Evolutionary conservation across 1,139 yeast genomes (phyloP), one percentile per base, ranked within the genome.

Genomic region (Saccharomyces pastorianus): DNA sequence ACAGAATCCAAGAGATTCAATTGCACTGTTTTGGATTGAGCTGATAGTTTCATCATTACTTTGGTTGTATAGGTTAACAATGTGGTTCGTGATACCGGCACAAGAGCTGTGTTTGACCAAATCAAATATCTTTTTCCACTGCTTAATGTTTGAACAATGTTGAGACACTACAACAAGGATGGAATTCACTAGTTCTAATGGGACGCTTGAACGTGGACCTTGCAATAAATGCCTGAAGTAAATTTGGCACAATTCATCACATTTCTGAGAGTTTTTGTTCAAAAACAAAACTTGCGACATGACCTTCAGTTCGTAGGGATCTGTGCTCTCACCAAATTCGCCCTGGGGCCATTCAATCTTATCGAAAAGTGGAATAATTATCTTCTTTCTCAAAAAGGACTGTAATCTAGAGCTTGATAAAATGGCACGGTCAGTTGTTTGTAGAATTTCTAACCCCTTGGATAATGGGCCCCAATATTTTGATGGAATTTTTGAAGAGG

Each of bases 121-220:
- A 44, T 78, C 80, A 46, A 77, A 69, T 2, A 82, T 68, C 60
- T 79, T 82, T 65, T 83, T 83, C 73, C 82, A 83, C 46, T 79
- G 82, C 58, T 80, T 78, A 53, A 74, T 71, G 31, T 67, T 71
- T 4, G 76, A 75, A 26, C 71, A 65, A 50, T 68, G 62, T 50
- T 66, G 72, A 46, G 72, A 67, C 41, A 66, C 61, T 29, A 71
- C 66, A 6, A 72, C 67, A 31, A 76, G 68, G 1, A 71, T 61
- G 8, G 76, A 67, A 1, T 66, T 64, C 5, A 77, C 61, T 14
- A 84, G 57, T 57, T 78, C 80, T 52, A 70, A 71, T 1, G 88
- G 87, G 8, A 82, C 72, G 0, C 76, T 66, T 32, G 73, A 64
- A 41, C 73, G 68, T 29, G 81, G 79, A 2, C 84, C 84, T 27